Evolutionary conservation across 1,139 yeast genomes (phyloP).

Genomic region (Zygotorulaspora mrakii): DNA sequence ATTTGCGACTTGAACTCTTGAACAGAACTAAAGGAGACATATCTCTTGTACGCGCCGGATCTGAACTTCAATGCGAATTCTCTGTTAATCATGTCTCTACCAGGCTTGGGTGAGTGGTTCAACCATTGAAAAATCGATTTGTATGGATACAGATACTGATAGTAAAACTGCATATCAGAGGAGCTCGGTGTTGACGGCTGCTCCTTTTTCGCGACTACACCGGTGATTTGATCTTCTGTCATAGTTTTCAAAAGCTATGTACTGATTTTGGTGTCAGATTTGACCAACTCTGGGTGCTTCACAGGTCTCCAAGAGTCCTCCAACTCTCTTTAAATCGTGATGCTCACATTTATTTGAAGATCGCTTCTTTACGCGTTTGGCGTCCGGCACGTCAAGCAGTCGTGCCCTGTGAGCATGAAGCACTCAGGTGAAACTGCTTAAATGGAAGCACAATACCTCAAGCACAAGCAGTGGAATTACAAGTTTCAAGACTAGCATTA

Average conservation of each 20-base stretch:
- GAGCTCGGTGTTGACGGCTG: constrained; percentile 44
- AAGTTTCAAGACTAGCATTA: no score
- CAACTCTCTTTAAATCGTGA: neutral
- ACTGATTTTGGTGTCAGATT: no score
- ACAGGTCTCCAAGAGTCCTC: no score
- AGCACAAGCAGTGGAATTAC: no score
- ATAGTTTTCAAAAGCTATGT: constrained; percentile 1
- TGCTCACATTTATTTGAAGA: neutral
- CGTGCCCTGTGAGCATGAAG: no score
- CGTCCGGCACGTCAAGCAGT: no score
- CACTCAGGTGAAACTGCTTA: no score
- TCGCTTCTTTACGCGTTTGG: constrained; percentile 1
- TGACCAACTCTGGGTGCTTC: no score
- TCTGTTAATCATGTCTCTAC: constrained; percentile 73
- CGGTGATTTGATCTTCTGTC: constrained; percentile 8
- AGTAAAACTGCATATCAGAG: constrained; percentile 71
- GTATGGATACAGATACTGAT: constrained; percentile 69
- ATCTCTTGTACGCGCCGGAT: constrained; percentile 84
- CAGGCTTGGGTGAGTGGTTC: constrained; percentile 73
- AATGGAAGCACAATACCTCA: no score
- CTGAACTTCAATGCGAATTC: constrained; percentile 91
- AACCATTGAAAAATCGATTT: constrained; percentile 80
- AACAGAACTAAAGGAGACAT: constrained; percentile 63
- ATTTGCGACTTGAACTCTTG: constrained; percentile 79
- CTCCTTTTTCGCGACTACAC: neutral